Evolutionary conservation across 1,139 yeast species (phyloP).

Genomic region (Saccharomyces hybrid): DNA sequence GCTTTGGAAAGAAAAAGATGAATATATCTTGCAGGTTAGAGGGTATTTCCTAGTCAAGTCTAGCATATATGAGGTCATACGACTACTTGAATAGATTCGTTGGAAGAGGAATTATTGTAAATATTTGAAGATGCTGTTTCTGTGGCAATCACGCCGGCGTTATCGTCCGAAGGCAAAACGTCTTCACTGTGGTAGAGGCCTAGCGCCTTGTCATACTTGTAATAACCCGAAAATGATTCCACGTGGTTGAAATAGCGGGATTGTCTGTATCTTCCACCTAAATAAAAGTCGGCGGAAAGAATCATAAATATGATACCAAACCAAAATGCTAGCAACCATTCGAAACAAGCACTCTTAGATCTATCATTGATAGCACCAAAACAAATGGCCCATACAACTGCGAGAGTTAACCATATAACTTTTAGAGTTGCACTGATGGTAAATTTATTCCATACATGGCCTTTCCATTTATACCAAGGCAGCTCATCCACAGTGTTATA

Average conservation of each 20-base stretch:
- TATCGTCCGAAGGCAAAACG: neutral
- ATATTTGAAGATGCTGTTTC: neutral
- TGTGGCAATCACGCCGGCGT: neutral
- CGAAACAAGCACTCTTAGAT: slow-evolving; percentile 49
- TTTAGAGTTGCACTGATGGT: slow-evolving; percentile 49
- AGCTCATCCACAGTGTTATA: slow-evolving; percentile 25
- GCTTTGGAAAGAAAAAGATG: neutral
- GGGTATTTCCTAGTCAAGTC: neutral
- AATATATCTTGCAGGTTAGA: neutral
- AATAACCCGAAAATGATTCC: slow-evolving; percentile 24
- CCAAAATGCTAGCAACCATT: slow-evolving; percentile 79
- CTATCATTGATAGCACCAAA: slow-evolving; percentile 49
- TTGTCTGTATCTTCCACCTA: slow-evolving; percentile 38
- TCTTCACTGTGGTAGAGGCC: slow-evolving; percentile 5
- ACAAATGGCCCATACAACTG: slow-evolving; percentile 58
- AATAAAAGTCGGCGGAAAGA: slow-evolving; percentile 63
- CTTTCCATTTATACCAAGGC: slow-evolving; percentile 35
- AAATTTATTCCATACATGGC: slow-evolving; percentile 35
- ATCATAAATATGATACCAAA: slow-evolving; percentile 66
- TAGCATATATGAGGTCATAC: neutral
- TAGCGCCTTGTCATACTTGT: slow-evolving; percentile 21
- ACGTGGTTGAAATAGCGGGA: slow-evolving; percentile 27
- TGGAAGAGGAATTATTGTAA: neutral
- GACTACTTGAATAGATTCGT: neutral
- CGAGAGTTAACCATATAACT: slow-evolving; percentile 56